phyloP scores from a whole-genome alignment of 139 green algal genomes.

The Microglena sp. region DNA sequence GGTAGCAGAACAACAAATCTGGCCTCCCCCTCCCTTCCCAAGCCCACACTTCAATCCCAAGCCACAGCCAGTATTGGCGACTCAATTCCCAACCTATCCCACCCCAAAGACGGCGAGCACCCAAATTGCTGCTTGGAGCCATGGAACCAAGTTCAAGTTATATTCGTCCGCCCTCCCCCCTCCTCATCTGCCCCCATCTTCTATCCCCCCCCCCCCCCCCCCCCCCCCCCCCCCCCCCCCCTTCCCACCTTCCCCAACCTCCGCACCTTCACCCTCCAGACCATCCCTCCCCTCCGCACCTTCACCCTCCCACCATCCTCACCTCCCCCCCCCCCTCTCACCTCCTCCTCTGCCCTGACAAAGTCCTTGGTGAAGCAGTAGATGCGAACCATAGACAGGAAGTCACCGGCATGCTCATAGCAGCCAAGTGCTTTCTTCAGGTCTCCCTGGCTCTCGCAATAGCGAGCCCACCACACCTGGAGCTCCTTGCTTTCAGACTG shows the following conservation, averaged over 20 bases:
- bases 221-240: background rate
- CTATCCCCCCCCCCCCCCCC: background rate
- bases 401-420: conserved; percentile 40
- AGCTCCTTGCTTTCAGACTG: conserved; percentile 27
- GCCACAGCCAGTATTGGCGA: too few species aligned
- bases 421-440: conserved; percentile 28
- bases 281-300: too few species aligned
- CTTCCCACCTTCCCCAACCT: too few species aligned
- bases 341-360: conserved; percentile 36
- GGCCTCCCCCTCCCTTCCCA: too few species aligned
- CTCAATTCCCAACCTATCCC: too few species aligned
- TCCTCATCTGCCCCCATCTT: background rate
- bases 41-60: too few species aligned
- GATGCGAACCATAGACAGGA: conserved; percentile 47
- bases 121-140: too few species aligned
- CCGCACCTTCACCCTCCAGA: too few species aligned
- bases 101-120: too few species aligned
- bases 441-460: conserved; percentile 52
- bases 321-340: conserved; percentile 2
- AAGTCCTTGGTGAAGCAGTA: conserved; percentile 44
- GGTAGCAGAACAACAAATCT: too few species aligned
- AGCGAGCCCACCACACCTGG: conserved; percentile 66
- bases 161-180: too few species aligned
- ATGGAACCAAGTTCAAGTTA: too few species aligned
- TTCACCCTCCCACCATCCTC: background rate